Evolutionary conservation across 192 early-diverging fungal genomes (phyloP).

Genomic region (Gaertneriomyces sp.): DNA sequence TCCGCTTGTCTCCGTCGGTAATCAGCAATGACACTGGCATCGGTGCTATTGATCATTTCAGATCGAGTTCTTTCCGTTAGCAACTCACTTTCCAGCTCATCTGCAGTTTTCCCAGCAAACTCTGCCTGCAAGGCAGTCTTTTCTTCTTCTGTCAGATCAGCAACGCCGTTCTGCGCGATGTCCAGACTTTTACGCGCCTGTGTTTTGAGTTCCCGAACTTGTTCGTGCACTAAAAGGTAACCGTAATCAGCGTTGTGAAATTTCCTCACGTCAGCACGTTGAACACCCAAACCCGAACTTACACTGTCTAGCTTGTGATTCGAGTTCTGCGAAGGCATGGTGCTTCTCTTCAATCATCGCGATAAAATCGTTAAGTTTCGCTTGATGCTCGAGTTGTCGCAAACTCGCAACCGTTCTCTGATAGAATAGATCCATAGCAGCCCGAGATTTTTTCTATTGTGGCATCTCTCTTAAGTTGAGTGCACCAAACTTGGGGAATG

Average conservation of each 20-base stretch:
- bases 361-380: conserved; percentile 10
- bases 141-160: conserved; percentile 13
- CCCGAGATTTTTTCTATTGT: too few relatives aligned
- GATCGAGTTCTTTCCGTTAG: conserved; percentile 50
- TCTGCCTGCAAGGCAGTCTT: conserved; percentile 17
- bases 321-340: too few relatives aligned
- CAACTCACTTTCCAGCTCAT: conserved; percentile 66
- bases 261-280: too few relatives aligned
- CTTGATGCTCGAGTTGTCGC: conserved; percentile 22
- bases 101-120: conserved; percentile 39
- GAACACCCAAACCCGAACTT: too few relatives aligned
- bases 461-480: not conserved
- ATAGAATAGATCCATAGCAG: conserved; percentile 19
- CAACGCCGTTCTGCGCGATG: not conserved
- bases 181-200: not conserved
- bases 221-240: not conserved
- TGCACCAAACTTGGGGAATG: not conserved
- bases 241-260: too few relatives aligned
- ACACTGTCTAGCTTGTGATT: too few relatives aligned
- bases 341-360: too few relatives aligned
- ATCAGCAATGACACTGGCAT: conserved; percentile 60
- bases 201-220: not conserved
- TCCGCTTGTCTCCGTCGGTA: conserved; percentile 63
- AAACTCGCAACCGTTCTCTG: conserved; percentile 17
- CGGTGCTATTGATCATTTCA: conserved; percentile 48